These are phyloP conservation scores for Secale cereale DNA, from an alignment of 176 grass and related monocot genomes.

Conservation along the genomic window DNA sequence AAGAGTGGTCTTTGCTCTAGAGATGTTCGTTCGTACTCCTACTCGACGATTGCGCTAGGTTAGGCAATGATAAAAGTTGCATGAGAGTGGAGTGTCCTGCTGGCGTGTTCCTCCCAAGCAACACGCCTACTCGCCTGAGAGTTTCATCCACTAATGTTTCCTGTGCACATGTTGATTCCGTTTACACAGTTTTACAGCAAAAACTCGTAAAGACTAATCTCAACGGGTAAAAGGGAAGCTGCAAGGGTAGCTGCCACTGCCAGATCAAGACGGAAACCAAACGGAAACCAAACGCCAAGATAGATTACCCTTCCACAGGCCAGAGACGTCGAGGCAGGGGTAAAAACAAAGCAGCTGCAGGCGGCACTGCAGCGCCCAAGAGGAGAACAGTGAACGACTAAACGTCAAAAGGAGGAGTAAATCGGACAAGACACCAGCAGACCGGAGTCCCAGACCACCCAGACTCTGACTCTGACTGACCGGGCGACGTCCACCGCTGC, in stretches of 20 bases:
- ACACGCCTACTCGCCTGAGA: background rate
- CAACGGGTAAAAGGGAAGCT: background rate
- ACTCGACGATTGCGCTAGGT: background rate
- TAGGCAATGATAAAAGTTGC: background rate
- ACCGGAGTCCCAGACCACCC: background rate
- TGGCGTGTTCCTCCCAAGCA: constrained; percentile 22
- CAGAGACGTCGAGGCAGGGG: background rate
- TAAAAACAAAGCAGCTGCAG: constrained; percentile 8
- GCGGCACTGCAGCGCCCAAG: background rate
- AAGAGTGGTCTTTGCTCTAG: constrained; percentile 32
- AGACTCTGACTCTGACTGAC: background rate
- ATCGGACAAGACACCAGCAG: background rate
- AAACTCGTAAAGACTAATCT: background rate
- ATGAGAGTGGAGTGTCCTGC: background rate
- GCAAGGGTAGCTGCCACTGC: no score
- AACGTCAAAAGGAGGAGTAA: background rate
- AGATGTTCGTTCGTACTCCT: background rate
- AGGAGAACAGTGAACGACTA: background rate
- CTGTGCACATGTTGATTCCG: background rate
- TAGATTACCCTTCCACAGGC: background rate
- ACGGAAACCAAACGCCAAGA: background rate
- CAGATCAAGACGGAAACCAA: background rate
- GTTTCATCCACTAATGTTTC: constrained; percentile 20
- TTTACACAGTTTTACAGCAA: background rate
- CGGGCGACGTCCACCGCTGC: background rate